A percentile compares a stretch with the other conserved stretches of the same genome.
Evolutionary conservation across 2,329 filamentous ascomycete genomes (phyloP).

Genomic region (Pseudofabraea citricarpa): DNA sequence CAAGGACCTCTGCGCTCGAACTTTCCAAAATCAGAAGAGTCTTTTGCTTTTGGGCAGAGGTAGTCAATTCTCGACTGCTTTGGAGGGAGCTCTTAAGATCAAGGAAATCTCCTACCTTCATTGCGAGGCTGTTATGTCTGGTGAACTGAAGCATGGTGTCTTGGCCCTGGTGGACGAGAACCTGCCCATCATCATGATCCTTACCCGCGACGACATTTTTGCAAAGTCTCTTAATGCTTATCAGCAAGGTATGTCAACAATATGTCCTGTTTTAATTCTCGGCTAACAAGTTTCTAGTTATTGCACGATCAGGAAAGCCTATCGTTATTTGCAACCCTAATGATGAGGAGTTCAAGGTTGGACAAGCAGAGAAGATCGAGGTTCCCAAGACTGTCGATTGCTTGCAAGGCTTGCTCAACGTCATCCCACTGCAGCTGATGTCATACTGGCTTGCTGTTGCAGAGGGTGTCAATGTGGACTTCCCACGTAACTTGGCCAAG

Average conservation of each 20-base stretch:
- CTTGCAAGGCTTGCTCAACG: conserved; percentile 94
- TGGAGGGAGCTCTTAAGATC: conserved; percentile 98
- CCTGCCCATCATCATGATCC: conserved; percentile 98
- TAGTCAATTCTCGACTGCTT: conserved; percentile 92
- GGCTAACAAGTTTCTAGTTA: conserved; percentile 55
- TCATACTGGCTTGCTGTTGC: conserved; percentile 98
- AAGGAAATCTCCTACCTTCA: conserved; percentile 99
- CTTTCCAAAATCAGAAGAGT: conserved; percentile 96
- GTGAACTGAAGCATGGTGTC: conserved; percentile 98
- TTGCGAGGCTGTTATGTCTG: conserved; percentile 99
- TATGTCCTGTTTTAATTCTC: not conserved
- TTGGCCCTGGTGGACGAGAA: conserved; percentile 96
- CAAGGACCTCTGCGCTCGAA: conserved; percentile 88
- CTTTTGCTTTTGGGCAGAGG: conserved; percentile 89
- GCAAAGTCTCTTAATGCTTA: conserved; percentile 99
- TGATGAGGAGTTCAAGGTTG: conserved; percentile 83
- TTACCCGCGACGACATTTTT: conserved; percentile 94
- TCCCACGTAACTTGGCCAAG: conserved; percentile 98
- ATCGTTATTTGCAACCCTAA: conserved; percentile 96
- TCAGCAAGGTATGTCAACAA: conserved; percentile 69
- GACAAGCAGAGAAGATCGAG: conserved; percentile 94
- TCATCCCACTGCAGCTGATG: conserved; percentile 95
- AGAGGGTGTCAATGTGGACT: conserved; percentile 95
- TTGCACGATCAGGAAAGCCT: conserved; percentile 90
- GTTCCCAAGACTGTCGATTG: conserved; percentile 93